Evolutionary conservation across 768 basidiomycete species (phyloP).

Genomic region (Candolleomyces aberdarensis): DNA sequence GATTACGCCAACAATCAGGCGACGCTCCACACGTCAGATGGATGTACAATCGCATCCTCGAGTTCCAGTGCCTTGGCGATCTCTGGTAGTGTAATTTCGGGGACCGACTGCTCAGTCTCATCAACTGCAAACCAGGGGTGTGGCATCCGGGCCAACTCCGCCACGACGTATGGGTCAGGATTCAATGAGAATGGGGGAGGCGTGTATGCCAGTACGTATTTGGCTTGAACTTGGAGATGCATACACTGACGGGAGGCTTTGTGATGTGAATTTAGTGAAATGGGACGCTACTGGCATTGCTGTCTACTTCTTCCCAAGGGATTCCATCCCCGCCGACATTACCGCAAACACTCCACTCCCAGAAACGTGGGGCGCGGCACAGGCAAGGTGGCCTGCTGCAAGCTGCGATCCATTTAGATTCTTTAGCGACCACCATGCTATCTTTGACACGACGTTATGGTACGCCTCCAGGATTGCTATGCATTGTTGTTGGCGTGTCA

Average conservation of each 20-base stretch:
- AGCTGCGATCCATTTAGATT: constrained; percentile 74
- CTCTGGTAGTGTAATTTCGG: constrained; percentile 62
- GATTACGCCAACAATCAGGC: constrained; percentile 80
- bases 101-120: constrained; percentile 67
- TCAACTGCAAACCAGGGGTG: constrained; percentile 80
- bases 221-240: constrained; percentile 4
- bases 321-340: constrained; percentile 75
- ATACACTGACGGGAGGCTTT: constrained; percentile 1
- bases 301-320: constrained; percentile 79
- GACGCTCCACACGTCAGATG: constrained; percentile 74
- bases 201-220: constrained; percentile 81
- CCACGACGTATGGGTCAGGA: constrained; percentile 73
- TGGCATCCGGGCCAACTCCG: constrained; percentile 61
- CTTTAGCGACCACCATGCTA: constrained; percentile 73
- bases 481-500: background rate
- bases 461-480: constrained; percentile 28
- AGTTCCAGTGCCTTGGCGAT: constrained; percentile 48
- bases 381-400: constrained; percentile 76
- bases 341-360: constrained; percentile 70
- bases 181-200: constrained; percentile 88
- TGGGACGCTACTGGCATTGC: constrained; percentile 77
- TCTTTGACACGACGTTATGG: constrained; percentile 89
- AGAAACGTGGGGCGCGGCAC: constrained; percentile 68
- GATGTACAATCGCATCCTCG: constrained; percentile 59
- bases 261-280: constrained; percentile 45